Evolutionary conservation across 164 flowering plant genomes (phyloP), one percentile per base, ranked within the genome.

Genomic region (Kingdonia uniflora): DNA sequence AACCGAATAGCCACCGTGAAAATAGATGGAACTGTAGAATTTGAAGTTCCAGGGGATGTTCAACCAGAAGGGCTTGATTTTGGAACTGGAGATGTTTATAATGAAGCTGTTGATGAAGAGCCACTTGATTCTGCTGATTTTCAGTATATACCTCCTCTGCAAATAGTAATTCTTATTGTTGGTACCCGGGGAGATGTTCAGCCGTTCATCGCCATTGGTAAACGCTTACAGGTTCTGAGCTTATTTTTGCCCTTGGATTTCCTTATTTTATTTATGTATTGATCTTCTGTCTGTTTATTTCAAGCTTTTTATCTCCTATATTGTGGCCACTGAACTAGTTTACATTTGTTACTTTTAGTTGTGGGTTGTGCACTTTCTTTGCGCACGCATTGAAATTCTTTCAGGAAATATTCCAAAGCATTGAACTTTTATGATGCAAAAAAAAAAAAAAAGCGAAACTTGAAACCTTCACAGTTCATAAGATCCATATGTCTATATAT

Each of bases 111-210:
- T 63, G 84, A 77, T 60, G 90, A 80, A 26, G 92, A 80, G 48
- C 69, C 72, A 49, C 59, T 78, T 64, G 90, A 84, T 45, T 42
- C 65, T 13, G 49, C 71, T 39, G 92, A 87, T 46, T 58, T 77
- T 63, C 82, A 74, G 38, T 70, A 72, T 61, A 81, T 85, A 52
- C 95, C 84, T 13, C 99, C 97, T 12, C 22, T 91, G 61, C 95
- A 87, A 67, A 85, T 91, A 55, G 96, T 91, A 49, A 78, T 91
- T 72, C 87, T 91, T 54, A 91, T 91, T 64, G 97, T 91, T 68
- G 97, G 97, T 48, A 91, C 97, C 48, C 85, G 96, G 23, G 97
- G 97, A 56, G 97, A 91, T 77, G 97, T 91, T 37, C 97, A 91
- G 64, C 97, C 96, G 20, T 91, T 91, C 75, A 42, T 83, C 70